Evolutionary conservation across 2,329 filamentous ascomycete genomes (phyloP).

Genomic region (Fusarium setosum): DNA sequence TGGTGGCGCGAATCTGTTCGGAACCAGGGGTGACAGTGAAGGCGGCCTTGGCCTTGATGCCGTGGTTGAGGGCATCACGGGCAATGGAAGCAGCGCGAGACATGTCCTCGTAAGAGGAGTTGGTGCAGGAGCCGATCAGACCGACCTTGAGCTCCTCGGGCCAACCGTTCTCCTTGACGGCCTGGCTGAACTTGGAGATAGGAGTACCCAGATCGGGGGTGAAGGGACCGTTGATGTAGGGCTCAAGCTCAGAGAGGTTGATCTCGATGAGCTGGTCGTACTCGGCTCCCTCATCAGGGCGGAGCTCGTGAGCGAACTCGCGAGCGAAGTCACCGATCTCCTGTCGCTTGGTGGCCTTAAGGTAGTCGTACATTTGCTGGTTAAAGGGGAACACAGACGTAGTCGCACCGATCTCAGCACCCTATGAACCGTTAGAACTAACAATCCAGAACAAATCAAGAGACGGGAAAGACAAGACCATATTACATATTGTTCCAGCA

Average conservation of each 20-base stretch:
- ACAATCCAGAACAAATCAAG: not conserved
- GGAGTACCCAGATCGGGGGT: conserved; percentile 96
- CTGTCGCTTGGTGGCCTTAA: conserved; percentile 88
- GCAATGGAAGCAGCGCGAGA: conserved; percentile 92
- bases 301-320: conserved; percentile 85
- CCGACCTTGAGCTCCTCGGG: conserved; percentile 91
- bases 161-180: conserved; percentile 88
- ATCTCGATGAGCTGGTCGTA: conserved; percentile 95
- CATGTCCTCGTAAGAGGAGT: conserved; percentile 99
- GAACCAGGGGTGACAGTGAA: conserved; percentile 98
- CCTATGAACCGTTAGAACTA: conserved; percentile 27
- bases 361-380: conserved; percentile 97
- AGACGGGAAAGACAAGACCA: conserved; percentile 60
- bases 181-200: conserved; percentile 87
- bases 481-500: conserved; percentile 84
- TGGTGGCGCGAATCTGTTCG: conserved; percentile 94
- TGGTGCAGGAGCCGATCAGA: conserved; percentile 97
- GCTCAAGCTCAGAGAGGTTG: conserved; percentile 89
- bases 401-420: conserved; percentile 83
- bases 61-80: conserved; percentile 89
- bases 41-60: conserved; percentile 86
- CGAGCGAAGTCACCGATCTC: conserved; percentile 92
- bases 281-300: conserved; percentile 85
- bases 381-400: conserved; percentile 98
- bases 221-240: conserved; percentile 96